phyloP scores from a whole-genome alignment of 2,329 filamentous ascomycete genomes.

The Plectosphaerella sp. region DNA sequence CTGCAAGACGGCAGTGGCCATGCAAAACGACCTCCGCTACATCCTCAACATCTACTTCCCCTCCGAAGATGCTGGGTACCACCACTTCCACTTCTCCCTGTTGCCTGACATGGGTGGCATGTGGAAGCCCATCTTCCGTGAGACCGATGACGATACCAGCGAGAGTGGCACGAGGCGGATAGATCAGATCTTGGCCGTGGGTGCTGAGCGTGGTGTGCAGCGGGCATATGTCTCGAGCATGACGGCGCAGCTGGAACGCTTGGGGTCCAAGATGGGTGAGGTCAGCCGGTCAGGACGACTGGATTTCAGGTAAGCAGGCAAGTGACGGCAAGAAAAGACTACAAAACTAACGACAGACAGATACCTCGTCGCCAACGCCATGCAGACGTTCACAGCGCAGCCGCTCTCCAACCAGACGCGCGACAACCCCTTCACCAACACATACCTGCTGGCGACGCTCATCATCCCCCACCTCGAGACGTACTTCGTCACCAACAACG shows the following conservation, averaged over 20 bases:
- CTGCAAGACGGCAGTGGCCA: slow-evolving; percentile 42
- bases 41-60: slow-evolving; percentile 48
- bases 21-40: slow-evolving; percentile 54
- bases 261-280: slow-evolving; percentile 47
- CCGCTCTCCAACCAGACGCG: slow-evolving; percentile 43
- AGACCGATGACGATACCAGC: slow-evolving; percentile 22
- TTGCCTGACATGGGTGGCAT: slow-evolving; percentile 44
- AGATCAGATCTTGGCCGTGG: slow-evolving; percentile 57
- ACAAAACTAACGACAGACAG: slow-evolving; percentile 24
- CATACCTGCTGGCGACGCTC: slow-evolving; percentile 50
- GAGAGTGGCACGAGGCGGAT: slow-evolving; percentile 33
- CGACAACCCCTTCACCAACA: slow-evolving; percentile 50
- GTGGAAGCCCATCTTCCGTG: slow-evolving; percentile 49
- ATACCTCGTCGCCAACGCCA: slow-evolving; percentile 56
- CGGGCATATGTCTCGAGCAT: slow-evolving; percentile 44
- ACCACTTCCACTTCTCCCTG: slow-evolving; percentile 42
- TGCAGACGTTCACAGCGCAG: slow-evolving; percentile 53
- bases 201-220: slow-evolving; percentile 49
- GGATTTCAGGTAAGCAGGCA: slow-evolving; percentile 48
- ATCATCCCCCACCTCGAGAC: slow-evolving; percentile 58
- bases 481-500: slow-evolving; percentile 48
- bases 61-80: slow-evolving; percentile 38
- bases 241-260: slow-evolving; percentile 46
- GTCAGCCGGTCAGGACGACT: slow-evolving; percentile 49
- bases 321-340: background rate